Evolutionary conservation across 768 basidiomycete species (phyloP).

Genomic region (Brasilioporus rufonigricans): DNA sequence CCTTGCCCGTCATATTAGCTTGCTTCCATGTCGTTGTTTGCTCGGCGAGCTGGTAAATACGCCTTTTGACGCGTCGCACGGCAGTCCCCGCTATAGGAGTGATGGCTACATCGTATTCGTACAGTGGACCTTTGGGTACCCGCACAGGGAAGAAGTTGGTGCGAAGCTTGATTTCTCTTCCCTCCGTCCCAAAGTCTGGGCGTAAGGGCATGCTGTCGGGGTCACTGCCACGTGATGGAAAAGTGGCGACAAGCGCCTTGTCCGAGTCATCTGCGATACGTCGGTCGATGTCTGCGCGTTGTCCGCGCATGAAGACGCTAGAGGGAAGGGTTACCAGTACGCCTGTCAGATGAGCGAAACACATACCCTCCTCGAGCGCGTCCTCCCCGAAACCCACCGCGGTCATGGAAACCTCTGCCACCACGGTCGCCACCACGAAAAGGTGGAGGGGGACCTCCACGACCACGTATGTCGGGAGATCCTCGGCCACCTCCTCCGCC

Average conservation of each 20-base stretch:
- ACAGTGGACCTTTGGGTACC: conserved; percentile 45
- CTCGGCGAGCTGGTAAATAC: conserved; percentile 51
- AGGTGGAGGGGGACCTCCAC: conserved; percentile 25
- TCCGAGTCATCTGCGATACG: conserved; percentile 48
- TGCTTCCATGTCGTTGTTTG: conserved; percentile 38
- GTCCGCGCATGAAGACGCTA: conserved; percentile 41
- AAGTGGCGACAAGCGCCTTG: conserved; percentile 39
- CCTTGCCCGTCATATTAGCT: conserved; percentile 38
- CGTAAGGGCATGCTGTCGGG: conserved; percentile 42
- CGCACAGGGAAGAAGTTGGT: conserved; percentile 52
- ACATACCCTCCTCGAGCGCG: conserved; percentile 41
- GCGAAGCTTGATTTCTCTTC: conserved; percentile 45
- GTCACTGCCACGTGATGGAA: conserved; percentile 26
- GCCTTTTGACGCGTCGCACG: conserved; percentile 39
- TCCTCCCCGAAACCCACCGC: conserved; percentile 27
- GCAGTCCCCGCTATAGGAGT: conserved; percentile 34
- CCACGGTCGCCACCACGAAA: conserved; percentile 32
- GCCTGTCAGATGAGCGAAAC: background rate
- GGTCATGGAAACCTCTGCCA: conserved; percentile 29
- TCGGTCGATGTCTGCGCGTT: conserved; percentile 47
- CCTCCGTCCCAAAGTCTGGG: conserved; percentile 45
- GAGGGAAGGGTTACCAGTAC: background rate
- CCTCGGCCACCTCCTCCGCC: conserved; percentile 35
- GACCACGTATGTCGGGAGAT: conserved; percentile 24
- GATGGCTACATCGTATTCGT: conserved; percentile 48